Percentiles rank a stretch among this genome's conserved stretches.
phyloP scores from a whole-genome alignment of 2,329 filamentous ascomycete species.

The Sporothrix phasma region DNA sequence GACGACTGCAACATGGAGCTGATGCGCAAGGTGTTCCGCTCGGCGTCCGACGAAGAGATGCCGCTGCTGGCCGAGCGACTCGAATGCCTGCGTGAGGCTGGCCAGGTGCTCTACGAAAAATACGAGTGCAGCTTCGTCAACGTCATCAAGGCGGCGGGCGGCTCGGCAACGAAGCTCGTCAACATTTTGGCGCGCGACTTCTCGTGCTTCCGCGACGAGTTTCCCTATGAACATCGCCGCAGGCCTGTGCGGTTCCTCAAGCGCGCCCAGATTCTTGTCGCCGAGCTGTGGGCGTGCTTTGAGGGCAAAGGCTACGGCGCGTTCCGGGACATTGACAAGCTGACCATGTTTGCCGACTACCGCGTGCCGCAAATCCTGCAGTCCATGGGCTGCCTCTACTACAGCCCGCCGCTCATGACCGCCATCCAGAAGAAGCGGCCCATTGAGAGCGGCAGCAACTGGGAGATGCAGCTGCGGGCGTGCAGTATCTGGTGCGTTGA shows the following conservation, averaged over 20 bases:
- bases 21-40: slow-evolving; percentile 71
- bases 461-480: slow-evolving; percentile 80
- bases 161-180: slow-evolving; percentile 75
- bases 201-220: slow-evolving; percentile 75
- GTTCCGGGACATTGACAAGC: slow-evolving; percentile 84
- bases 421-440: slow-evolving; percentile 55
- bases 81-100: slow-evolving; percentile 71
- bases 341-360: slow-evolving; percentile 99
- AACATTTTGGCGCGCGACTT: slow-evolving; percentile 79
- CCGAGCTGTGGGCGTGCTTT: slow-evolving; percentile 95
- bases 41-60: slow-evolving; percentile 75
- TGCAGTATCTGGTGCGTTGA: slow-evolving; percentile 97
- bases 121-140: slow-evolving; percentile 66
- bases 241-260: slow-evolving; percentile 74
- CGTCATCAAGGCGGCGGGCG: slow-evolving; percentile 61
- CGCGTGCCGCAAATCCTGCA: slow-evolving; percentile 89
- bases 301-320: slow-evolving; percentile 67
- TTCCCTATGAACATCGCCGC: slow-evolving; percentile 59
- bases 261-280: slow-evolving; percentile 89
- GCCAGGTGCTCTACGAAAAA: slow-evolving; percentile 66
- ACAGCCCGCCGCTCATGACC: slow-evolving; percentile 68
- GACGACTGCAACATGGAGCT: slow-evolving; percentile 65
- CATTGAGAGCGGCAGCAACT: slow-evolving; percentile 61
- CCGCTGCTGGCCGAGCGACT: slow-evolving; percentile 73
- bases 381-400: slow-evolving; percentile 69